Conservation (phyloP, 768 basidiomycete genomes). For the Fomitopsis pulvina region DNA sequence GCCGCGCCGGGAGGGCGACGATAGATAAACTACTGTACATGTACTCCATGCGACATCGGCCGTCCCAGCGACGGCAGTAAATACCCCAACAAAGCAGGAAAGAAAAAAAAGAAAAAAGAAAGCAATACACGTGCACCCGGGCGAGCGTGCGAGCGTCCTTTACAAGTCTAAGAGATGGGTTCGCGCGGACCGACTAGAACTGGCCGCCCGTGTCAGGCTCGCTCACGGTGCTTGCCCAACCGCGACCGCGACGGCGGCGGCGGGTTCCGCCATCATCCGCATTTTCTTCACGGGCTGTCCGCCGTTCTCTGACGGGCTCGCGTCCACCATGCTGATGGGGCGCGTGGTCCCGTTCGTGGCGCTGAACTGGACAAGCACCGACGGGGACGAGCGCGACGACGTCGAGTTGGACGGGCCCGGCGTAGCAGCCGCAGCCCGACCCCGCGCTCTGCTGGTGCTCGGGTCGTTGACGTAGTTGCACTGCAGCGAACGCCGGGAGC, state of each 20-base stretch:
- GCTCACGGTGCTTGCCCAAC: slow-evolving; percentile 49
- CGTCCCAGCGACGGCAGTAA: neutral
- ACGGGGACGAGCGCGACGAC: slow-evolving; percentile 22
- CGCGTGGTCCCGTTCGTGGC: slow-evolving; percentile 15
- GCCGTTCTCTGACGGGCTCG: slow-evolving; percentile 52
- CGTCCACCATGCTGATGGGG: slow-evolving; percentile 12
- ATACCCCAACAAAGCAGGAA: slow-evolving; percentile 13
- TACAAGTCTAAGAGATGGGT: neutral
- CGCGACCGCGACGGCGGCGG: slow-evolving; percentile 12
- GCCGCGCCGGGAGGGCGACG: neutral
- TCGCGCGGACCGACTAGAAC: neutral
- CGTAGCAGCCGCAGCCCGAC: slow-evolving; percentile 11
- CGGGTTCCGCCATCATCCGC: slow-evolving; percentile 47
- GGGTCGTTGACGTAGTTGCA: slow-evolving; percentile 80
- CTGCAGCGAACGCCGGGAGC: slow-evolving; percentile 64
- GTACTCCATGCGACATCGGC: neutral
- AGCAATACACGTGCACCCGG: neutral
- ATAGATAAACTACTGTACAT: neutral
- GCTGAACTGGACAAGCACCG: slow-evolving; percentile 11
- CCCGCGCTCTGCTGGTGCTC: slow-evolving; percentile 16
- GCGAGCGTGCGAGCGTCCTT: neutral
- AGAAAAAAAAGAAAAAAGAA: slow-evolving; percentile 7
- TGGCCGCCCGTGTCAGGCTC: neutral
- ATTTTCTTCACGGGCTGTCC: slow-evolving; percentile 64
- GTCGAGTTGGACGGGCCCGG: slow-evolving; percentile 17